A percentile compares a stretch with the other conserved stretches of the same genome.
phyloP scores from a whole-genome alignment of 352 stramenopile species.

The Aphanomyces astaci region DNA sequence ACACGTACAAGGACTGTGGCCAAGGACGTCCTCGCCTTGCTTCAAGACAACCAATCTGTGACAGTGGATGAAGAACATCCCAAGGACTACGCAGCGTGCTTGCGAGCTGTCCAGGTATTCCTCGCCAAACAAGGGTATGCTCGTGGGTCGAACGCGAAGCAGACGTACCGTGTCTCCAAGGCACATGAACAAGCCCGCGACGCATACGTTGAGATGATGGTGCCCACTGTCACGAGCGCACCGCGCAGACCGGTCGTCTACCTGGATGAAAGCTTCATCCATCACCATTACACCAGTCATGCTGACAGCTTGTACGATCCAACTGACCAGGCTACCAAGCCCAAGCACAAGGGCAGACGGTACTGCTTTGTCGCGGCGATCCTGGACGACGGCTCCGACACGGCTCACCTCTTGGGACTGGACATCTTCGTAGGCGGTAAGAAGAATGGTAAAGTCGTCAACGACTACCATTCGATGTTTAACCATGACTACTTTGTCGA shows the following conservation, averaged over 20 bases:
- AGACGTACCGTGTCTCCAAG: not conserved
- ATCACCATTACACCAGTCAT: not conserved
- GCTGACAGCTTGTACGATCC: not conserved
- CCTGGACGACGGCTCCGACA: not conserved
- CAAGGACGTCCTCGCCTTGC: not conserved
- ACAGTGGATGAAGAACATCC: not conserved
- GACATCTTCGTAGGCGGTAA: not conserved
- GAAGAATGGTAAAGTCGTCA: not conserved
- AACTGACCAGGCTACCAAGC: not conserved
- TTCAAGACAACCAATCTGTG: not conserved
- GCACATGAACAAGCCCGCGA: not conserved
- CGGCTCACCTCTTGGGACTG: not conserved
- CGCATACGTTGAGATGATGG: not conserved
- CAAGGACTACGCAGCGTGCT: not conserved
- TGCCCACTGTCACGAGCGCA: not conserved
- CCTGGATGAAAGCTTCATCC: not conserved
- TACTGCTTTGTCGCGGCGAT: not conserved
- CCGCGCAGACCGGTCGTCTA: not conserved
- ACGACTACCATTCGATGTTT: not conserved
- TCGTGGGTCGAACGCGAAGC: not conserved
- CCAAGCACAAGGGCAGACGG: not conserved
- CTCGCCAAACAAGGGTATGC: not conserved
- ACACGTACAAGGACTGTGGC: not conserved
- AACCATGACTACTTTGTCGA: slow-evolving; percentile 2
- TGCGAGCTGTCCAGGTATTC: not conserved